Evolutionary conservation across 306 rosid genomes (phyloP).

Genomic region (Vicia sativa): DNA sequence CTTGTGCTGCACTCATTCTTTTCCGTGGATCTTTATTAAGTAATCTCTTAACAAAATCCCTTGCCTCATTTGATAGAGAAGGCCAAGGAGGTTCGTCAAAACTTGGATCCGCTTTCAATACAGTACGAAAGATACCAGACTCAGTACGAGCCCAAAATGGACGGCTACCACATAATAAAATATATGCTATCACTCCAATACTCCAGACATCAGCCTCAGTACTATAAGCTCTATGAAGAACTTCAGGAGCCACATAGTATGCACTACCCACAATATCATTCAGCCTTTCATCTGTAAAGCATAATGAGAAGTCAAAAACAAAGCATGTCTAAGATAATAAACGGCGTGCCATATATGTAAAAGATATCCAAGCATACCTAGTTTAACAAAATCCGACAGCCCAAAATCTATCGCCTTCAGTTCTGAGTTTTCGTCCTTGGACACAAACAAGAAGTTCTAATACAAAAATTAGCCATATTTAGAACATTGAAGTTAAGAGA

Average conservation of each 20-base stretch:
- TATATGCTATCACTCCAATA: constrained; percentile 92
- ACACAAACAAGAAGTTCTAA: constrained; percentile 80
- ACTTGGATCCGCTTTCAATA: constrained; percentile 82
- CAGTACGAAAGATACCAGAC: constrained; percentile 90
- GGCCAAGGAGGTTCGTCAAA: constrained; percentile 97
- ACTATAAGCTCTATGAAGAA: constrained; percentile 81
- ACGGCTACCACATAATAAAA: constrained; percentile 92
- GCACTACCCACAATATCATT: constrained; percentile 98
- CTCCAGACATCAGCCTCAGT: constrained; percentile 98
- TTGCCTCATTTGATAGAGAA: constrained; percentile 73
- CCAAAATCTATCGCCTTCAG: constrained; percentile 98
- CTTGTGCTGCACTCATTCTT: constrained; percentile 94
- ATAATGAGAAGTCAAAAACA: constrained; percentile 27
- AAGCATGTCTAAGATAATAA: constrained; percentile 20
- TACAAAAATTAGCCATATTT: constrained; percentile 43
- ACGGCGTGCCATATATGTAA: neutral
- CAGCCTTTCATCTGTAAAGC: constrained; percentile 80
- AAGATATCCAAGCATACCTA: constrained; percentile 54
- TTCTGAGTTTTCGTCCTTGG: constrained; percentile 82
- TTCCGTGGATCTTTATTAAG: constrained; percentile 87
- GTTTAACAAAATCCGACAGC: constrained; percentile 89
- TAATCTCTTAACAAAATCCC: constrained; percentile 81
- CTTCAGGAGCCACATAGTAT: constrained; percentile 97
- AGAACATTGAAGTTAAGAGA: constrained; percentile 33
- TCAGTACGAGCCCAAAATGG: constrained; percentile 98